A percentile compares a stretch with the other conserved stretches of the same genome.
Conservation (phyloP, 192 early-diverging fungal genomes). For the Phycomyces blakesleeanus region DNA sequence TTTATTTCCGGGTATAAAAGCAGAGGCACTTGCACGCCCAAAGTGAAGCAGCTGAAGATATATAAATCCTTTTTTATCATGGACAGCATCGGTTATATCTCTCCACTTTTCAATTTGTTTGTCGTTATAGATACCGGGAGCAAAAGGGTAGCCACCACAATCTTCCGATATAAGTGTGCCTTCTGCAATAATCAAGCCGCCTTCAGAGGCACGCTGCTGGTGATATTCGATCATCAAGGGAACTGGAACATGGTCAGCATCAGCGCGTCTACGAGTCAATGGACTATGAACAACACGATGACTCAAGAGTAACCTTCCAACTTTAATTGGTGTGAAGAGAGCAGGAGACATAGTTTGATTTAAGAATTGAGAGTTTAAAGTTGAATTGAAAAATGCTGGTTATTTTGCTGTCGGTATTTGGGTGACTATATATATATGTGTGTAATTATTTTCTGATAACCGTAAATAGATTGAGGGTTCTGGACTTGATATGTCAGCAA, state of each 20-base stretch:
- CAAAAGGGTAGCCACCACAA: constrained; percentile 15
- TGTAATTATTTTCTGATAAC: no score
- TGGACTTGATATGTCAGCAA: no score
- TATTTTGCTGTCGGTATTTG: no score
- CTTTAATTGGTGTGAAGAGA: constrained; percentile 20
- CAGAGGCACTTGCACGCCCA: constrained; percentile 8
- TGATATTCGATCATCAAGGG: constrained; percentile 17
- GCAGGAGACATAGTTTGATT: background rate
- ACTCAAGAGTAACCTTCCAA: constrained; percentile 6
- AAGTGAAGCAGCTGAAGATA: constrained; percentile 54
- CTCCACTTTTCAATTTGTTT: constrained; percentile 50
- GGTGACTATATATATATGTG: no score
- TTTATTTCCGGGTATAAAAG: constrained; percentile 2
- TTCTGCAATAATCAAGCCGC: constrained; percentile 15
- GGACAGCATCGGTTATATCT: constrained; percentile 49
- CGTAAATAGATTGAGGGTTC: no score
- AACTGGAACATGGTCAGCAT: constrained; percentile 10
- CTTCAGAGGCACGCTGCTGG: constrained; percentile 16
- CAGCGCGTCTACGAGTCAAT: constrained; percentile 16
- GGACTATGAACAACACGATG: constrained; percentile 22
- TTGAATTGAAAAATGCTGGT: no score
- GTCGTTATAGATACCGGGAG: constrained; percentile 35
- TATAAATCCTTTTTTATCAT: constrained; percentile 50
- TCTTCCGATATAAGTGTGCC: background rate
- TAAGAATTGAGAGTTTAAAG: no score